Conservation (phyloP, 2,329 filamentous ascomycete genomes). For the Cladophialophora chaetospira region DNA sequence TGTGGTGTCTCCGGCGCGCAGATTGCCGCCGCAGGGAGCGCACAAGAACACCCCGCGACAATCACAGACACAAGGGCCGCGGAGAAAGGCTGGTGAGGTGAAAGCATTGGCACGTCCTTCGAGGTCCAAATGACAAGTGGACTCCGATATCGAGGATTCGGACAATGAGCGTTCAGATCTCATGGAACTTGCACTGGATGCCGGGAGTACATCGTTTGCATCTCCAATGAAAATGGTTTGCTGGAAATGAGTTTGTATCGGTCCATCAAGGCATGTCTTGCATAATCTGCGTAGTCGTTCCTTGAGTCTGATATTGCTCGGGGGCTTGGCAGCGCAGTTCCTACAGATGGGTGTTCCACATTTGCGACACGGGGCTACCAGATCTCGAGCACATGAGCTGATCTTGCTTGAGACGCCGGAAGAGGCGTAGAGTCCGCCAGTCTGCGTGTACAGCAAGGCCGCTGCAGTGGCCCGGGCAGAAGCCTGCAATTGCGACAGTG, state of each 20-base stretch:
- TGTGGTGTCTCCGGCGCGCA: slow-evolving; percentile 59
- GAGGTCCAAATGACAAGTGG: slow-evolving; percentile 2
- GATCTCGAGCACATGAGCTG: slow-evolving; percentile 78
- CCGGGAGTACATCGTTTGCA: slow-evolving; percentile 5
- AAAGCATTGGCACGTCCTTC: slow-evolving; percentile 34
- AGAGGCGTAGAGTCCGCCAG: slow-evolving; percentile 18
- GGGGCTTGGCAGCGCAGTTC: slow-evolving; percentile 87
- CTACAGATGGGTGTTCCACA: slow-evolving; percentile 79
- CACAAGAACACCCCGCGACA: slow-evolving; percentile 75
- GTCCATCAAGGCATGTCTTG: slow-evolving; percentile 70
- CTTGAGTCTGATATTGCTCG: slow-evolving; percentile 65
- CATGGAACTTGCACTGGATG: slow-evolving; percentile 31
- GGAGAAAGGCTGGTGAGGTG: slow-evolving; percentile 53
- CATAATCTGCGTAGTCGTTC: slow-evolving; percentile 82
- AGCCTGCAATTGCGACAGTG: slow-evolving; percentile 31
- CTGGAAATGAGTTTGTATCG: slow-evolving; percentile 57
- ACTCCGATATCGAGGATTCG: slow-evolving; percentile 18
- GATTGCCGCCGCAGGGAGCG: slow-evolving; percentile 74
- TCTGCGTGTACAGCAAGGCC: neutral
- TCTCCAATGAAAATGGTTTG: slow-evolving; percentile 13
- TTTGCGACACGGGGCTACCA: slow-evolving; percentile 79
- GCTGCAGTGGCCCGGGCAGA: neutral
- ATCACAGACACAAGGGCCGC: slow-evolving; percentile 60
- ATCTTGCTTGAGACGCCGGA: slow-evolving; percentile 68
- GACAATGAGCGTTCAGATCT: slow-evolving; percentile 29